phyloP scores from a whole-genome alignment of 2,329 filamentous ascomycete genomes.

The Cladobotryum protrusum region DNA sequence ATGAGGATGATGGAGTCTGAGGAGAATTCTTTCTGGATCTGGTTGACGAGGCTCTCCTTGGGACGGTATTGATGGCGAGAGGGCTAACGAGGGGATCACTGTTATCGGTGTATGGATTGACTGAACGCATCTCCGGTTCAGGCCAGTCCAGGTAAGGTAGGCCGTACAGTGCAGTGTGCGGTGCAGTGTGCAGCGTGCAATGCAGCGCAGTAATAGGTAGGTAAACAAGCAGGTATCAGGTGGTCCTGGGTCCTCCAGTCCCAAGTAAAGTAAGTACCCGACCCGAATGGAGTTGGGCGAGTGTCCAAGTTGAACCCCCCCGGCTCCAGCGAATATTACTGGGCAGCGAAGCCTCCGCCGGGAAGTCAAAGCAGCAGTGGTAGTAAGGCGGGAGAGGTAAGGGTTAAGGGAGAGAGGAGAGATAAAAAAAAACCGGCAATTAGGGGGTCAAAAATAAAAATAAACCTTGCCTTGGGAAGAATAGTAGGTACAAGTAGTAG shows the following conservation, averaged over 20 bases:
- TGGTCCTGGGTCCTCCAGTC: not conserved
- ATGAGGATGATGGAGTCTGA: constrained; percentile 1
- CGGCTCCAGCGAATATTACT: not conserved
- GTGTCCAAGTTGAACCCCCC: constrained; percentile 8
- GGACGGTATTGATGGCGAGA: constrained; percentile 1
- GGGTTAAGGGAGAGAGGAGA: too few species aligned
- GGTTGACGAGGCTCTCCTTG: not conserved
- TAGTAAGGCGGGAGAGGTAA: too few species aligned
- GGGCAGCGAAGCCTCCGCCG: not conserved
- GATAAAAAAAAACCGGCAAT: too few species aligned
- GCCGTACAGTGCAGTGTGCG: not conserved
- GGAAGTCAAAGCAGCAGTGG: too few species aligned
- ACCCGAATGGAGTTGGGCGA: constrained; percentile 1
- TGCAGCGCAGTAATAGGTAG: not conserved
- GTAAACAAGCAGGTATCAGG: not conserved
- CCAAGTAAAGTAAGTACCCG: not conserved
- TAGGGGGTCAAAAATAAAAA: not conserved
- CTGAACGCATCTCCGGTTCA: constrained; percentile 10
- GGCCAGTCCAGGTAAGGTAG: not conserved
- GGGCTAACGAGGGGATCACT: not conserved
- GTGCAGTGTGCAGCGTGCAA: not conserved
- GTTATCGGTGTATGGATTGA: constrained; percentile 10
- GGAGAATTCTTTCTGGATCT: not conserved
- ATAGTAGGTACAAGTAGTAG: not conserved
- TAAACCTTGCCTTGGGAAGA: not conserved